These are phyloP conservation scores for Termitomyces titanicus DNA, from an alignment of 768 basidiomycete genomes.

Conservation along the genomic window DNA sequence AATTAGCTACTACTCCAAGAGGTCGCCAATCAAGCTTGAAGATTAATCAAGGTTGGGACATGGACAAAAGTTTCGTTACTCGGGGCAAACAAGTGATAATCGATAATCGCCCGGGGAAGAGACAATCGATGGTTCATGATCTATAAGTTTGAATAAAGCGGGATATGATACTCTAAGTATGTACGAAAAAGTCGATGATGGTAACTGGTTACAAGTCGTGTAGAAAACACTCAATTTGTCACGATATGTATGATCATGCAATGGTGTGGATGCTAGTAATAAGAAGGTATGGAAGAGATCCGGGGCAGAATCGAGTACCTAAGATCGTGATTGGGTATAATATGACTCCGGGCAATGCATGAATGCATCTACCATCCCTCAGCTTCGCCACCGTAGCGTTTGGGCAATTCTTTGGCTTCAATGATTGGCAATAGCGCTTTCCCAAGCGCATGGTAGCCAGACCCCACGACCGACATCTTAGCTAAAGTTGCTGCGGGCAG, in stretches of 20 bases:
- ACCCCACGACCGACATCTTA: slow-evolving; percentile 79
- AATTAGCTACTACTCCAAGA: too few species aligned
- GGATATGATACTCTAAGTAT: too few species aligned
- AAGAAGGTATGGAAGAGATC: not conserved
- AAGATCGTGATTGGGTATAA: not conserved
- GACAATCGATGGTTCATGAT: too few species aligned
- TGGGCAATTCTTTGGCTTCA: slow-evolving; percentile 54
- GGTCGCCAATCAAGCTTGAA: too few species aligned
- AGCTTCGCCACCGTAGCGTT: slow-evolving; percentile 67
- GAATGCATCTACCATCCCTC: slow-evolving; percentile 39
- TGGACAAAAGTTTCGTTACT: too few species aligned
- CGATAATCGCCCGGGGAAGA: too few species aligned
- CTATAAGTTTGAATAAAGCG: too few species aligned
- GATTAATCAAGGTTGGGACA: too few species aligned
- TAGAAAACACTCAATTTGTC: too few species aligned
- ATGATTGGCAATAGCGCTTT: slow-evolving; percentile 60
- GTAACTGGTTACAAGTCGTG: not conserved
- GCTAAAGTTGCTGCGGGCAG: slow-evolving; percentile 69
- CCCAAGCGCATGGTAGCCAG: slow-evolving; percentile 52
- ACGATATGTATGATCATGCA: too few species aligned
- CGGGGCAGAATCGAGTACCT: not conserved
- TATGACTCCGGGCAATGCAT: not conserved
- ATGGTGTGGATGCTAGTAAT: not conserved
- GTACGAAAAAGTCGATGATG: too few species aligned
- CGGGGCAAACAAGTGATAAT: too few species aligned